Base-by-base conservation (phyloP, 371 early-diverging fungal genomes). In the Nematocida homosporus region DNA sequence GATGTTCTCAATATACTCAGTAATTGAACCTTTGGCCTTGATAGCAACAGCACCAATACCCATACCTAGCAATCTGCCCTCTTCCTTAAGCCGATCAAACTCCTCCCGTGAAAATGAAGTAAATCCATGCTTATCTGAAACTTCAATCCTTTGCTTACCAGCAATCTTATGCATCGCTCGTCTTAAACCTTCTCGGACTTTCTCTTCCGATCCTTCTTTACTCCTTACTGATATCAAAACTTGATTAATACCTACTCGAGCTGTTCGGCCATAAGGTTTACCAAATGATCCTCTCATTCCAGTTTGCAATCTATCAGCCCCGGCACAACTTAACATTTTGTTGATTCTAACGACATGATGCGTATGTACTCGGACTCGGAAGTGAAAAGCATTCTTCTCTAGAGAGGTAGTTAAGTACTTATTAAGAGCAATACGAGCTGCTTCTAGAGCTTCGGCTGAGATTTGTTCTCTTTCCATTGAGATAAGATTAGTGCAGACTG, bases 281-380 rank as follows among this genome's bases (percentile, higher is more conserved):
- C 99, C 99, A 85, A 89, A 99, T 82, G 97, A 95, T 86, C 96
- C 96, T 88, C 99, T 92, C 99, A 99, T 99, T 89, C 99, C 99
- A 79, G 92, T 92, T 88, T 99, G 99, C 83, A 99, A 90, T 87
- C 99, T 86, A 91, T 99, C 99, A 82, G 99, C 99, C 87, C 99
- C 99, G 83, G 99, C 99, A 87, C 99, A 99, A 79, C 95, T 95
- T 90, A 99, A 90, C 99, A 99, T 99, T 89, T 99, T 99, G 90
- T 99, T 99, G 90, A 99, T 99, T 85, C 99, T 93, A 81, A 95
- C 86, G 64, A 99, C 96, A 88, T 99, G 96, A 89, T 90, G 94
- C 56, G 99, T 98, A 87, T 99, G 97, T 79, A 96, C 94, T 82
- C 94, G 91, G 65, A 99, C 88, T 83, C 98, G 89, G 90, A 97